phyloP scores from a whole-genome alignment of 306 rosid species.

The Rosa chinensis region DNA sequence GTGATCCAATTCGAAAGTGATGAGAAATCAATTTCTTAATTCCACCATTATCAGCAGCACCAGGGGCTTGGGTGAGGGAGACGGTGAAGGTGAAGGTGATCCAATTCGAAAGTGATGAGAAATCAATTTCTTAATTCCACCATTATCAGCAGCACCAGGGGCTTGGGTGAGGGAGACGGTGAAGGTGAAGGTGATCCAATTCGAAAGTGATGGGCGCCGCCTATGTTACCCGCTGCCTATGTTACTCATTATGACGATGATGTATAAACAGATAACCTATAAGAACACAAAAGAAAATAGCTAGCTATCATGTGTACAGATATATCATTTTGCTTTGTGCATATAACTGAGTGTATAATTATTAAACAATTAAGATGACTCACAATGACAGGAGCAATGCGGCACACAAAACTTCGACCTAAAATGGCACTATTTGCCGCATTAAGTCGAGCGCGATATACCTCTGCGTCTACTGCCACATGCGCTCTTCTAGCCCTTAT shows the following conservation, averaged over 20 bases:
- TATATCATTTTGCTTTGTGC: neutral
- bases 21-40: no score
- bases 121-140: no score
- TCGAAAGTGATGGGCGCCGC: no score
- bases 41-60: neutral
- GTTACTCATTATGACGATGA: neutral
- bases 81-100: no score
- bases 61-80: neutral
- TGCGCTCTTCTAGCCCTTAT: neutral
- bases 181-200: no score
- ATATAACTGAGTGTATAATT: neutral
- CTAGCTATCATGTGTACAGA: neutral
- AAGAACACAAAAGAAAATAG: neutral
- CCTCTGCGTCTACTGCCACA: neutral
- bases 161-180: neutral
- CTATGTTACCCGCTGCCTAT: neutral
- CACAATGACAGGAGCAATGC: neutral
- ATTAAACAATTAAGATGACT: neutral
- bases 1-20: no score
- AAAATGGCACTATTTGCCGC: neutral
- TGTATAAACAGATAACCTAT: neutral
- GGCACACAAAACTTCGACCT: neutral
- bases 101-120: no score
- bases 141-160: neutral
- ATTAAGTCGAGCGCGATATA: neutral